A percentile compares a stretch with the other conserved stretches of the same genome.
Evolutionary conservation across 306 rosid species (phyloP).

Genomic region (Vicia villosa): DNA sequence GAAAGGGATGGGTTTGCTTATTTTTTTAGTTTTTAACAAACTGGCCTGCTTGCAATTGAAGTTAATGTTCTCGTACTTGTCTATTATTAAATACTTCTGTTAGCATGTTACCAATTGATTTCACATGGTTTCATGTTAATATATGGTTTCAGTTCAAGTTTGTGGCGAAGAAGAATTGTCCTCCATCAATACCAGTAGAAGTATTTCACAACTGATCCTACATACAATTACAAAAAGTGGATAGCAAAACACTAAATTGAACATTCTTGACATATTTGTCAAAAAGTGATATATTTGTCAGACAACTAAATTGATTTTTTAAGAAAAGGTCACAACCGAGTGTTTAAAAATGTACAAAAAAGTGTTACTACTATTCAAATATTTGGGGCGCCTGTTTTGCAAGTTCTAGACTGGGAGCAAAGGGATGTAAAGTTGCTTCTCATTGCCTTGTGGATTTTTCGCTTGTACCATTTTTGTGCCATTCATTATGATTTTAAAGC

Average conservation of each 20-base stretch:
- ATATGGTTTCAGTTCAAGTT: no score
- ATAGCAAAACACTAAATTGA: neutral
- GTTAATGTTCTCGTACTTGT: constrained; percentile 9
- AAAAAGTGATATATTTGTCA: neutral
- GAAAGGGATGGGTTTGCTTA: no score
- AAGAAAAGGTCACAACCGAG: neutral
- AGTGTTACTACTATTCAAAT: neutral
- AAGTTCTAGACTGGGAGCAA: constrained; percentile 21
- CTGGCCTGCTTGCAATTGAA: no score
- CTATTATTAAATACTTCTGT: neutral
- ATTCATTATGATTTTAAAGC: constrained; percentile 14
- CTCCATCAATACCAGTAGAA: constrained; percentile 51
- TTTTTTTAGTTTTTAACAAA: no score
- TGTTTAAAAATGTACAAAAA: neutral
- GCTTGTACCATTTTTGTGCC: constrained; percentile 21
- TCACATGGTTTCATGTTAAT: no score
- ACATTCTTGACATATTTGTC: constrained; percentile 1
- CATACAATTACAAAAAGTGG: neutral
- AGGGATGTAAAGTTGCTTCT: neutral
- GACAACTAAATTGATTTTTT: neutral
- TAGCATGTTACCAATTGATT: no score
- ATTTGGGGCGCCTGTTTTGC: neutral
- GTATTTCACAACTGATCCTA: constrained; percentile 46
- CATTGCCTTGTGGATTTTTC: constrained; percentile 15
- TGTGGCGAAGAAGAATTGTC: constrained; percentile 64